Conservation (phyloP, 2,329 filamentous ascomycete genomes). For the Lasiodiplodia hormozganensis region DNA sequence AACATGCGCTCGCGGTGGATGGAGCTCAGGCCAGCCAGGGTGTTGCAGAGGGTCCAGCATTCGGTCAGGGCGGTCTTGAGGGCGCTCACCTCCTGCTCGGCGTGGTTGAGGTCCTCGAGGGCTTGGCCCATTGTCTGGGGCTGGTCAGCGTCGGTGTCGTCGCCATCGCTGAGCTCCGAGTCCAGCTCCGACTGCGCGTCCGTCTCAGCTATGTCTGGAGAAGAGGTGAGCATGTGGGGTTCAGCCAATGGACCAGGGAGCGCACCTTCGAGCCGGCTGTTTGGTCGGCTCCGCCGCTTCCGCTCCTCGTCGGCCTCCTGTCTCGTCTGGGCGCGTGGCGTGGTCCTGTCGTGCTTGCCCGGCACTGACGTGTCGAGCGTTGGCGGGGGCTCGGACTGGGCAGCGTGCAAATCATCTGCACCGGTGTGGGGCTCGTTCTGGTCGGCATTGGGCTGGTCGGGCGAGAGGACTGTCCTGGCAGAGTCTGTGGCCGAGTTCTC, state of each 20-base stretch:
- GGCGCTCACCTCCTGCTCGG: slow-evolving; percentile 69
- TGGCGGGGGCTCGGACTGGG: slow-evolving; percentile 32
- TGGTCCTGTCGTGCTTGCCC: slow-evolving; percentile 71
- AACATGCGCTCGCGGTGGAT: slow-evolving; percentile 82
- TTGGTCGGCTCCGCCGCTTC: slow-evolving; percentile 64
- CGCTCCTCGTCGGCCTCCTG: slow-evolving; percentile 71
- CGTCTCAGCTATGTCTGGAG: slow-evolving; percentile 53
- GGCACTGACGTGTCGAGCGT: slow-evolving; percentile 78
- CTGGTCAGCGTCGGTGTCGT: slow-evolving; percentile 38
- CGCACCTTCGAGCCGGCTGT: slow-evolving; percentile 78
- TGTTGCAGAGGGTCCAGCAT: slow-evolving; percentile 95
- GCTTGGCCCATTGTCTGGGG: slow-evolving; percentile 56
- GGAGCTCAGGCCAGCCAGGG: slow-evolving; percentile 82
- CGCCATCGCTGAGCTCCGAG: slow-evolving; percentile 23
- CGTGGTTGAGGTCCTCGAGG: slow-evolving; percentile 63
- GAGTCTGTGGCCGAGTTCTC: slow-evolving; percentile 33
- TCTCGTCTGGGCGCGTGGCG: slow-evolving; percentile 82
- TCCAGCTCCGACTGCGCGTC: slow-evolving; percentile 36
- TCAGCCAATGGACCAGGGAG: slow-evolving; percentile 3
- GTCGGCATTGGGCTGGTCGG: slow-evolving; percentile 13
- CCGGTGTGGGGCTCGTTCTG: neutral
- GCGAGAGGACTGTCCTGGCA: slow-evolving; percentile 45
- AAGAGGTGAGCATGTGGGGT: slow-evolving; percentile 13
- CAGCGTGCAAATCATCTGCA: slow-evolving; percentile 8
- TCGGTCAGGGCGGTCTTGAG: slow-evolving; percentile 81